phyloP scores from a whole-genome alignment of 129 eudicot genomes.

The Chrysanthemum makinoi region DNA sequence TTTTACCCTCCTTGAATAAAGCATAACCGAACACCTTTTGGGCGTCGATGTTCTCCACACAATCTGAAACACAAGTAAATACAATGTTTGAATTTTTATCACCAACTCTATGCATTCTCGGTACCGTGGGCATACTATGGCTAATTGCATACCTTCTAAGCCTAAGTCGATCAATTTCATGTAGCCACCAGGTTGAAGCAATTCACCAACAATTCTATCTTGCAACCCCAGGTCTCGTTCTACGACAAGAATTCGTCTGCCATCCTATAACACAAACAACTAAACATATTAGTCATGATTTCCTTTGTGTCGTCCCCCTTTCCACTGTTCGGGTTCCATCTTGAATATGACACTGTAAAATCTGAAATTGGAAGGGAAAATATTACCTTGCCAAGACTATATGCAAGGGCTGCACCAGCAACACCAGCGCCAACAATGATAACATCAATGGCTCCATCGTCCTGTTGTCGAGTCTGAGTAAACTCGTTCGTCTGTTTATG shows the following conservation, averaged over 20 bases:
- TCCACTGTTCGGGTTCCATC: conserved; percentile 1
- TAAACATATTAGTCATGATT: conserved; percentile 1
- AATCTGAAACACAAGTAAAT: conserved; percentile 36
- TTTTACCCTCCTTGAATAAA: conserved; percentile 53
- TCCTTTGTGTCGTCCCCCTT: conserved; percentile 11
- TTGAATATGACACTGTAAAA: neutral
- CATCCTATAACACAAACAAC: conserved; percentile 38
- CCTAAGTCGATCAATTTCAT: conserved; percentile 50
- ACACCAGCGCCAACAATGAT: conserved; percentile 49
- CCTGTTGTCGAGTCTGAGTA: conserved; percentile 11
- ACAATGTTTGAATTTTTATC: neutral
- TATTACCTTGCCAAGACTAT: conserved; percentile 38
- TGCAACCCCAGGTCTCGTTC: conserved; percentile 59
- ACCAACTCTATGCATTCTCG: neutral
- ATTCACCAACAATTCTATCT: conserved; percentile 59
- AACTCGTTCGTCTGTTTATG: conserved; percentile 11
- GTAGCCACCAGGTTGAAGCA: conserved; percentile 67
- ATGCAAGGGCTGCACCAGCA: conserved; percentile 52
- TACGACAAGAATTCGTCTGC: conserved; percentile 49
- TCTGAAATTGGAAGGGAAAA: neutral
- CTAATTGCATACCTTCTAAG: conserved; percentile 44
- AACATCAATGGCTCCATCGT: conserved; percentile 30
- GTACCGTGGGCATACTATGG: neutral
- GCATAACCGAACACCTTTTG: conserved; percentile 67
- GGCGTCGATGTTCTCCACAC: conserved; percentile 60